Conservation (phyloP, 129 eudicot genomes). For the Chrysanthemum lavandulifolium region DNA sequence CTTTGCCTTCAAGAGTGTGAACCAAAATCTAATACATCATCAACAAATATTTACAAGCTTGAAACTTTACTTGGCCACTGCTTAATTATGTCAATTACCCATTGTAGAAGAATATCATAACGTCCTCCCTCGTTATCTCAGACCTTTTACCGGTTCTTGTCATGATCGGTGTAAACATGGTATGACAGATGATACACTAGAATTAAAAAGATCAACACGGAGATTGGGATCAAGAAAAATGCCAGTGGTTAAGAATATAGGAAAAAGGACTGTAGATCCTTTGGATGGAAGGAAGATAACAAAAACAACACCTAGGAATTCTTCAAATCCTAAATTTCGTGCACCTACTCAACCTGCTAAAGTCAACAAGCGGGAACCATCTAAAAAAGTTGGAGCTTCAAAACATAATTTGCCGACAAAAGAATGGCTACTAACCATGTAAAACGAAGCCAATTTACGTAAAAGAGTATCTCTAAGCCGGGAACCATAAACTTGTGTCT, state of each 20-base stretch:
- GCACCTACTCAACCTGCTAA: slow-evolving; percentile 35
- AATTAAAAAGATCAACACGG: slow-evolving; percentile 27
- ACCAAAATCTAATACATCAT: too few species aligned
- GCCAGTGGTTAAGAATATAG: slow-evolving; percentile 24
- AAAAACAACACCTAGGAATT: slow-evolving; percentile 26
- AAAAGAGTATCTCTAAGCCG: slow-evolving; percentile 25
- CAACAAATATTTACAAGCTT: too few species aligned
- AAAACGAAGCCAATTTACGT: slow-evolving; percentile 19
- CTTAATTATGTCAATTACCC: neutral
- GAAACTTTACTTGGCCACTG: too few species aligned
- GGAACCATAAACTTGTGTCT: slow-evolving; percentile 28
- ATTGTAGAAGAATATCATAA: slow-evolving; percentile 11
- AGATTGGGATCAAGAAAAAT: slow-evolving; percentile 35
- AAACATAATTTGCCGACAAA: slow-evolving; percentile 5
- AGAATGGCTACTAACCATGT: slow-evolving; percentile 14
- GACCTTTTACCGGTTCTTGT: slow-evolving; percentile 66
- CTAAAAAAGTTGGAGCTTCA: slow-evolving; percentile 25
- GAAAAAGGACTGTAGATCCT: slow-evolving; percentile 16
- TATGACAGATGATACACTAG: slow-evolving; percentile 35
- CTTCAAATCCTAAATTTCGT: slow-evolving; percentile 15
- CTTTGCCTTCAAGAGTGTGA: too few species aligned
- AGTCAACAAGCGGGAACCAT: slow-evolving; percentile 38
- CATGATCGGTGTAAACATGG: slow-evolving; percentile 73
- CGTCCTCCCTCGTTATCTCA: slow-evolving; percentile 24
- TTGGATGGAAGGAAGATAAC: slow-evolving; percentile 26